Evolutionary conservation across 345 rosid genomes (phyloP), one percentile per base, ranked within the genome.

Genomic region (Cochlearia excelsa): DNA sequence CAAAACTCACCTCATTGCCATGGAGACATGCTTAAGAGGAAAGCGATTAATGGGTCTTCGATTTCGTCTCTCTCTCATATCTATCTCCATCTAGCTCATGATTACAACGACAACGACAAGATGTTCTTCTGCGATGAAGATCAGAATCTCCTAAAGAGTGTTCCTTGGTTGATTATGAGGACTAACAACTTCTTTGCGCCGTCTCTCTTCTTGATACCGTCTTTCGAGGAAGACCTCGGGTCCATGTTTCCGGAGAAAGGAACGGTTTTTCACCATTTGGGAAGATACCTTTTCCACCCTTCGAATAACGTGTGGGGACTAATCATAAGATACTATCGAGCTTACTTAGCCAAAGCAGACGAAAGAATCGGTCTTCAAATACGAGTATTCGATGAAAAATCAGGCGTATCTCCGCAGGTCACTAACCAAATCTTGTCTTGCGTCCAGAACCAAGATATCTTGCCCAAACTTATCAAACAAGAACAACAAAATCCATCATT

Each of bases 121-220:
- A 79, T 78, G 50, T 87, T 86, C 74, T 87, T 82, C 73, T 82
- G 88, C 8, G 77, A 67, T 47, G 84, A 74, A 51, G 79, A 81
- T 31, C 88, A 84, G 50, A 68, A 33, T 16, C 38, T 71, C 4
- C 23, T 82, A 0, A 67, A 39, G 54, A 77, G 54, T 26, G 83
- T 82, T 63, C 81, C 86, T 7, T 87, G 95, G 95, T 71, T 87
- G 78, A 71, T 84, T 51, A 68, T 87, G 69, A 82, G 72, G 66
- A 76, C 86, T 1, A 80, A 87, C 68, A 81, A 82, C 67, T 87
- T 82, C 74, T 82, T 87, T 54, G 77, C 82, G 54, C 84, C 95
- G 0, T 84, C 86, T 30, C 86, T 87, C 26, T 87, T 81, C 76
- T 69, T 82, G 79, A 80, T 82, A 39, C 65, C 80, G 5, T 70